Percentiles rank a stretch among this genome's conserved stretches.
Evolutionary conservation across 441 rosid species (phyloP).

Genomic region (Kokia cookei): DNA sequence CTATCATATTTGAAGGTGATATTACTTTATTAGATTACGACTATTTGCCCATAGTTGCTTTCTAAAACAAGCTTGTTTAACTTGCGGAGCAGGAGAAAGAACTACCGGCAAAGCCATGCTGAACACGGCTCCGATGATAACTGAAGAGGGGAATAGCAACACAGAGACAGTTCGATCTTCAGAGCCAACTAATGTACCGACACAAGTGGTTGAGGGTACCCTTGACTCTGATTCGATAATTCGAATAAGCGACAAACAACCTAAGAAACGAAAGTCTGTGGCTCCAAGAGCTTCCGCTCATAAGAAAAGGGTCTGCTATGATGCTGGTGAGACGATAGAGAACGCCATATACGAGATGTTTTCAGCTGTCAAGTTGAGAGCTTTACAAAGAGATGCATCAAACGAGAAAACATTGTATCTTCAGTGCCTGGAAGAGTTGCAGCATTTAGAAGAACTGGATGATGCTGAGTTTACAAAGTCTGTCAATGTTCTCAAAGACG

Average conservation of each 20-base stretch:
- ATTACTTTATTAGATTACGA: too few relatives aligned
- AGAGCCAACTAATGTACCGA: conserved; percentile 20
- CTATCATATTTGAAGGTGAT: conserved; percentile 32
- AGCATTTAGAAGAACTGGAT: conserved; percentile 25
- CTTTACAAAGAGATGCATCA: conserved; percentile 9
- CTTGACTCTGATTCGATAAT: conserved; percentile 35
- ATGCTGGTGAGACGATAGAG: conserved; percentile 18
- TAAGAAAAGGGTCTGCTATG: conserved; percentile 14
- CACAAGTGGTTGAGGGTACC: conserved; percentile 24
- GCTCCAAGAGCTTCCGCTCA: conserved; percentile 11
- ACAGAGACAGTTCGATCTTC: conserved; percentile 30
- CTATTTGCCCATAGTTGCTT: neutral
- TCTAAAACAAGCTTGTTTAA: neutral
- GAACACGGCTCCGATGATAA: conserved; percentile 4
- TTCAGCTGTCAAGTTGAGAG: conserved; percentile 18
- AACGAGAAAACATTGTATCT: conserved; percentile 20
- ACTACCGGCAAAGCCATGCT: conserved; percentile 13
- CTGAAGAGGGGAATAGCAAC: conserved; percentile 35
- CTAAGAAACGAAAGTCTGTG: conserved; percentile 18
- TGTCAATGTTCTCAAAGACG: conserved; percentile 29
- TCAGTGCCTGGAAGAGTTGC: conserved; percentile 35
- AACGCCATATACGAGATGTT: conserved; percentile 27
- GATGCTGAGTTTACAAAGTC: conserved; percentile 21
- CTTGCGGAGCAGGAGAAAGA: conserved; percentile 24
- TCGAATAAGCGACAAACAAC: conserved; percentile 9